Percentiles rank a stretch among this genome's conserved stretches.
phyloP scores from a whole-genome alignment of 805 yeast species.

The Diddensiella santjacobensis region DNA sequence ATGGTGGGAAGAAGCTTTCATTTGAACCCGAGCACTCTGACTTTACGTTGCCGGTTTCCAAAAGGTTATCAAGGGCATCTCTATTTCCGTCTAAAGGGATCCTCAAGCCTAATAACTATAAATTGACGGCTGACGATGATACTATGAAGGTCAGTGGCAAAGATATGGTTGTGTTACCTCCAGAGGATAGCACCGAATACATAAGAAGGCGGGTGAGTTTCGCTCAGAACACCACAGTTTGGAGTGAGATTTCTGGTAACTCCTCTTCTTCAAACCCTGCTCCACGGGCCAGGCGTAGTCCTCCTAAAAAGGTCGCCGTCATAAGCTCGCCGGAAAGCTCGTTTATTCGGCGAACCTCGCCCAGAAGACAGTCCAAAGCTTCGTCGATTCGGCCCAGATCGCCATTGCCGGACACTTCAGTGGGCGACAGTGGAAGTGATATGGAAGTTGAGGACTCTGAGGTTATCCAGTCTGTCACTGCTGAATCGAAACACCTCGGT shows the following conservation, averaged over 20 bases:
- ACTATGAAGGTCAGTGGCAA: conserved; percentile 39
- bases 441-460: conserved; percentile 2
- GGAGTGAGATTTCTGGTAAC: background rate
- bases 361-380: background rate
- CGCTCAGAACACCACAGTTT: conserved; percentile 50
- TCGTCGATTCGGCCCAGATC: background rate
- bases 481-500: background rate
- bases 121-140: conserved; percentile 23
- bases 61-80: conserved; percentile 30
- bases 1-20: too few relatives aligned
- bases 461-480: too few relatives aligned
- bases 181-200: conserved; percentile 15
- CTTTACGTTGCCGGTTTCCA: background rate
- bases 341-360: background rate
- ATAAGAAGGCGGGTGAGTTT: conserved; percentile 62
- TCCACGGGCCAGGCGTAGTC: background rate
- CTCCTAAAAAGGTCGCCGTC: background rate
- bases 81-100: conserved; percentile 40
- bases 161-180: background rate
- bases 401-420: background rate
- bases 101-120: conserved; percentile 30
- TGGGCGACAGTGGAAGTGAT: conserved; percentile 1
- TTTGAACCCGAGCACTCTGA: too few relatives aligned
- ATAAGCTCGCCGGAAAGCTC: background rate
- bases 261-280: background rate